phyloP scores from a whole-genome alignment of 768 basidiomycete genomes.

The Lentinula raphanica region DNA sequence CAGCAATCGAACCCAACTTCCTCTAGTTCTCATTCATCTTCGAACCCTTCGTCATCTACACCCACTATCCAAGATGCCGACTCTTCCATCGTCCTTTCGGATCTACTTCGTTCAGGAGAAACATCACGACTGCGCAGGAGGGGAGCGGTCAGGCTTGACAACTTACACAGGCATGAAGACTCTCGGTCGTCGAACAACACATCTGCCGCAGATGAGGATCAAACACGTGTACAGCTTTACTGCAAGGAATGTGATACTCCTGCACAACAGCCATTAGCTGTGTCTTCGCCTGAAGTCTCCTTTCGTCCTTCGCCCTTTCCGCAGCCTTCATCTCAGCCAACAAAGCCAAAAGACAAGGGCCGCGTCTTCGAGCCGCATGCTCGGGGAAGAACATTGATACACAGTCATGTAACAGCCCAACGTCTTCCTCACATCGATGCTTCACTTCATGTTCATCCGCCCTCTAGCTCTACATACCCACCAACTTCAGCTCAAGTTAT shows the following conservation, averaged over 20 bases:
- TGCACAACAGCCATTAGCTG: background rate
- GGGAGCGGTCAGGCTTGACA: conserved; percentile 65
- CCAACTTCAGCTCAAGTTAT: background rate
- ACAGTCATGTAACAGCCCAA: background rate
- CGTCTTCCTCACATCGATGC: conserved; percentile 2
- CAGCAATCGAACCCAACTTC: background rate
- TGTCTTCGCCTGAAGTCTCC: background rate
- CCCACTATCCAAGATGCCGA: conserved; percentile 40
- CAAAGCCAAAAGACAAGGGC: background rate
- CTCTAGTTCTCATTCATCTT: background rate
- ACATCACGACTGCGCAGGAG: conserved; percentile 68
- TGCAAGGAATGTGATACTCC: conserved; percentile 3
- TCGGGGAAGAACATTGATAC: background rate
- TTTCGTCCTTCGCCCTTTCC: background rate
- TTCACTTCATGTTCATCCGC: conserved; percentile 2
- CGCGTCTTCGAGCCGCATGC: background rate
- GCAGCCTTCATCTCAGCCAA: background rate
- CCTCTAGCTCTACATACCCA: background rate
- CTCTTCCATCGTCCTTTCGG: conserved; percentile 66
- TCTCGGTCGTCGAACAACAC: background rate
- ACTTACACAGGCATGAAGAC: conserved; percentile 8
- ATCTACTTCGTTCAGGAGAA: conserved; percentile 69
- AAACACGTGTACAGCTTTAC: background rate
- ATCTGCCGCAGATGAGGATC: background rate
- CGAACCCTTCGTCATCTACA: background rate